Evolutionary conservation across 2,329 filamentous ascomycete genomes (phyloP).

Genomic region (Fusarium sp.): DNA sequence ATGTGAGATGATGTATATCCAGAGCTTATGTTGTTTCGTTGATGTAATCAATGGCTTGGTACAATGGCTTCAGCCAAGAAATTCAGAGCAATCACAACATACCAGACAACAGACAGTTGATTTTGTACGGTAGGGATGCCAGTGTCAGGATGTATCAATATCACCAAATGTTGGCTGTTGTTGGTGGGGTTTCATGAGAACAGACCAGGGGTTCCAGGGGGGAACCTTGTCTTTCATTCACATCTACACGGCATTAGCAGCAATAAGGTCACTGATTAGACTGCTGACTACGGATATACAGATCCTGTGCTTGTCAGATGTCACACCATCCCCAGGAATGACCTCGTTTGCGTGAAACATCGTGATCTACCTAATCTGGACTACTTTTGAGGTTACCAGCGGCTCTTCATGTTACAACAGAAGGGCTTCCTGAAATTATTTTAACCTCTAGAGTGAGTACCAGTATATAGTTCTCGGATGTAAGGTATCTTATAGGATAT

Average conservation of each 20-base stretch:
- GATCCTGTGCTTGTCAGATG: not conserved
- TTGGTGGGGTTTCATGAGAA: not conserved
- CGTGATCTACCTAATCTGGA: not conserved
- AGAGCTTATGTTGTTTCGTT: constrained; percentile 4
- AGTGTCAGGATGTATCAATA: too few relatives aligned
- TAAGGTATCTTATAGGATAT: too few relatives aligned
- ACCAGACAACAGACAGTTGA: not conserved
- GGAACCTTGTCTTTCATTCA: constrained; percentile 12
- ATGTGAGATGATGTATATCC: constrained; percentile 25
- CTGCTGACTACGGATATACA: not conserved
- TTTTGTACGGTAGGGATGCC: not conserved
- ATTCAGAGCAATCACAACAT: not conserved
- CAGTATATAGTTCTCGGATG: too few relatives aligned
- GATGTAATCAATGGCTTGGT: constrained; percentile 5
- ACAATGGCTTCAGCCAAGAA: not conserved
- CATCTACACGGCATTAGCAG: not conserved
- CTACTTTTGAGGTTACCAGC: not conserved
- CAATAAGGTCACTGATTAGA: not conserved
- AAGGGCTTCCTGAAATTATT: too few relatives aligned
- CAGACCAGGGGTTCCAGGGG: constrained; percentile 11
- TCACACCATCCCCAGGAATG: not conserved
- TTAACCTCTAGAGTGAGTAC: too few relatives aligned
- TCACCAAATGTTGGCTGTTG: constrained; percentile 2
- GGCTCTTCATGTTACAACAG: not conserved
- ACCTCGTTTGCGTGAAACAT: not conserved